Base-by-base conservation (phyloP, 2,329 filamentous ascomycete species). In the Pseudogymnoascus sp. region DNA sequence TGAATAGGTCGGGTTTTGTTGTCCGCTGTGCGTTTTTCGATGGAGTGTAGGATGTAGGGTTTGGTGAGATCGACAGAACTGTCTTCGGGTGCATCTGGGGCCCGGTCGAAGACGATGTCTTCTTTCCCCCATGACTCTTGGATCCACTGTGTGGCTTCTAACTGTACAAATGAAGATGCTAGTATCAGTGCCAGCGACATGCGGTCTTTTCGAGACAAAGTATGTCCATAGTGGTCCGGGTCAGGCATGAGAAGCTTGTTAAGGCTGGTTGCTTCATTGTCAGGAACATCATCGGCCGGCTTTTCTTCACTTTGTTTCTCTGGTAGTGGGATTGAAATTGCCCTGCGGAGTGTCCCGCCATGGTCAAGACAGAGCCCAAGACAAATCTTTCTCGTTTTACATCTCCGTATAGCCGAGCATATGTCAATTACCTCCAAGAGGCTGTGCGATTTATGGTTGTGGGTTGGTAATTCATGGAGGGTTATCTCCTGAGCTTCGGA, bases 141-240 rank as follows among this genome's bases (percentile, higher is more conserved):
- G 28, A 56, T 56, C 50, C 50, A 56, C 50, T 56, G 50, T 18
- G 50, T 56, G 50, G 50, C 50, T 16, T 56, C 50, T 33, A 56
- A 10, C 28, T 56, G 50, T 35, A 56, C 50, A 56, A 56, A 56
- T 18, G 50, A 56, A 3, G 50, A 56, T 21, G 50, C 50, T 35
- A 56, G 14, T 56, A 56, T 35, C 5, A 56, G 28, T 21, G 50
- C 50, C 8, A 56, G 16, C 5, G 50, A 56, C 50, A 56, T 56
- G 28, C 50, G 50, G 16, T 56, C 50, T 8, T 56, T 56, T 56
- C 50, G 50, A 2, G 50, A 56, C 16, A 56, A 56, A 33, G 28
- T 56, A 21, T 35, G 28, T 16, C 50, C 50, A 56, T 56, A 56
- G 16, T 56, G 28, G 3, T 56, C 28, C 2, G 50, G 50, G 5